phyloP scores from a whole-genome alignment of 208 protist genomes.

The Leishmania gerbilli region DNA sequence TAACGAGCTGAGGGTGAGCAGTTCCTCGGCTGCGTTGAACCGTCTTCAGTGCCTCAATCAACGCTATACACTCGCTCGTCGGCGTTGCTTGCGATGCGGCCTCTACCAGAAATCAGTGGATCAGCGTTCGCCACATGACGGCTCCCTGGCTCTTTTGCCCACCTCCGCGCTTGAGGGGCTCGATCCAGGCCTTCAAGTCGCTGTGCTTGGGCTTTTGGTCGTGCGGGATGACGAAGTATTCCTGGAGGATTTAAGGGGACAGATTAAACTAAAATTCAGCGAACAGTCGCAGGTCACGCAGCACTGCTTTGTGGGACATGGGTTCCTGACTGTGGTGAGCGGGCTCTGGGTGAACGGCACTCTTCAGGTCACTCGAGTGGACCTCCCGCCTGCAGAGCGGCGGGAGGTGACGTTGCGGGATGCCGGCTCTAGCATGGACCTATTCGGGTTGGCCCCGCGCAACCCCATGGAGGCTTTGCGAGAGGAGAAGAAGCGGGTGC shows the following conservation, averaged over 20 bases:
- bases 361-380: conserved; percentile 50
- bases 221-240: conserved; percentile 44
- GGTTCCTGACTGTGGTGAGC: conserved; percentile 70
- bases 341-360: conserved; percentile 59
- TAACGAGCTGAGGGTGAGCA: conserved; percentile 51
- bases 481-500: conserved; percentile 69
- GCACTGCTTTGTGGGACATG: conserved; percentile 56
- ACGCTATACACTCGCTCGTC: conserved; percentile 77
- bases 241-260: conserved; percentile 74
- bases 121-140: conserved; percentile 26
- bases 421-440: conserved; percentile 52
- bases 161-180: conserved; percentile 83
- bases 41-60: conserved; percentile 69
- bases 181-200: conserved; percentile 43
- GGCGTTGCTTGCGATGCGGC: conserved; percentile 80
- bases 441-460: conserved; percentile 71
- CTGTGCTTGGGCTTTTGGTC: conserved; percentile 81
- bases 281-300: conserved; percentile 25
- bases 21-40: conserved; percentile 15
- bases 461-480: conserved; percentile 46
- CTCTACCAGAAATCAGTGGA: conserved; percentile 68
- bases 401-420: conserved; percentile 66
- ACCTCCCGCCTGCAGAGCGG: conserved; percentile 75
- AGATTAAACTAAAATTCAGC: conserved; percentile 46
- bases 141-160: conserved; percentile 59